These are phyloP conservation scores for Sclerotinia glacialis DNA, from an alignment of 2,329 filamentous ascomycete species.

Conservation along the genomic window DNA sequence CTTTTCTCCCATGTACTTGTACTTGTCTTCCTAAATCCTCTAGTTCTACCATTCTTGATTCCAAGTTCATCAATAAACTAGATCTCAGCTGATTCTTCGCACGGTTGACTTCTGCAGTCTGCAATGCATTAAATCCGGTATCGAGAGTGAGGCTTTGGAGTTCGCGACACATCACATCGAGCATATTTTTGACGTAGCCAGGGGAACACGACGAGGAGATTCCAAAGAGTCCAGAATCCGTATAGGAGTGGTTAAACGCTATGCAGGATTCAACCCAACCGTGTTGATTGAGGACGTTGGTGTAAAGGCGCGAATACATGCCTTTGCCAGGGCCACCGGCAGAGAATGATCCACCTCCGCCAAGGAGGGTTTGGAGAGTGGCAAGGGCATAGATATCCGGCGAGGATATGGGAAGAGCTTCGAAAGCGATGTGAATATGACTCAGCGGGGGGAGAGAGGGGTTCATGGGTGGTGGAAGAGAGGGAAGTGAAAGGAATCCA, in stretches of 20 bases:
- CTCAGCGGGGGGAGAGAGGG: conserved; percentile 78
- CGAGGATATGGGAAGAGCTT: conserved; percentile 85
- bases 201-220: conserved; percentile 86
- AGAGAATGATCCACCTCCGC: conserved; percentile 93
- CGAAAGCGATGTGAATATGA: conserved; percentile 93
- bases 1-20: conserved; percentile 91
- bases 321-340: conserved; percentile 96
- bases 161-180: conserved; percentile 93
- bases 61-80: conserved; percentile 92
- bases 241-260: conserved; percentile 97
- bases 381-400: conserved; percentile 95
- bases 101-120: conserved; percentile 75
- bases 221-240: conserved; percentile 90
- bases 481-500: conserved; percentile 82
- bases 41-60: conserved; percentile 94
- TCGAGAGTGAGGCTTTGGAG: conserved; percentile 75
- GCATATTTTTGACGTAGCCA: conserved; percentile 73
- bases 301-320: conserved; percentile 98
- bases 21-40: conserved; percentile 94
- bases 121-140: conserved; percentile 68
- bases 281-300: conserved; percentile 95
- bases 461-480: conserved; percentile 73
- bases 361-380: conserved; percentile 90
- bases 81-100: conserved; percentile 96
- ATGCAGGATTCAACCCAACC: conserved; percentile 96